phyloP scores from a whole-genome alignment of 805 yeast genomes.

The Candida maris region DNA sequence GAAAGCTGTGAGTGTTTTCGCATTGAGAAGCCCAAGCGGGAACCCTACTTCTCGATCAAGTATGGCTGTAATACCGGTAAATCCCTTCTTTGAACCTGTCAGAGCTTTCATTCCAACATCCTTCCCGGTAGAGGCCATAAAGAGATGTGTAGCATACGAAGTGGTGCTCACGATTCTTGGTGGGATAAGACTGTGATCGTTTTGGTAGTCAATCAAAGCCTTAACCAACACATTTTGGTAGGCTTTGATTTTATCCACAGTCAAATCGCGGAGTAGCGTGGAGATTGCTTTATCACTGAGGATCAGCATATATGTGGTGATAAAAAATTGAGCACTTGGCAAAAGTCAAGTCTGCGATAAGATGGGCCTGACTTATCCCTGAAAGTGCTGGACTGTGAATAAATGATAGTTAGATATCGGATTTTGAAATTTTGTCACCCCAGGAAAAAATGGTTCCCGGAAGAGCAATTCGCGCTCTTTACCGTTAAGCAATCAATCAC shows the following conservation, averaged over 20 bases:
- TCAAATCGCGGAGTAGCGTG: slow-evolving; percentile 28
- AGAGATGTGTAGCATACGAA: slow-evolving; percentile 45
- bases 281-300: slow-evolving; percentile 31
- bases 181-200: slow-evolving; percentile 48
- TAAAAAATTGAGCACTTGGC: too few relatives aligned
- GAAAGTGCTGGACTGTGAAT: too few relatives aligned
- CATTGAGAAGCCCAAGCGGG: slow-evolving; percentile 52
- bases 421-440: too few relatives aligned
- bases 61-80: slow-evolving; percentile 53
- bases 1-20: slow-evolving; percentile 58
- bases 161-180: slow-evolving; percentile 47
- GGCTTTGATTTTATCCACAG: slow-evolving; percentile 22
- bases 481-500: too few relatives aligned
- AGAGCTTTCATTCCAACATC: slow-evolving; percentile 58
- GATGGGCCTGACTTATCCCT: too few relatives aligned
- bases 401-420: too few relatives aligned
- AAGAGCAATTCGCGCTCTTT: too few relatives aligned
- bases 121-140: slow-evolving; percentile 63
- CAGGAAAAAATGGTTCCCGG: too few relatives aligned
- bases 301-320: slow-evolving; percentile 30
- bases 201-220: slow-evolving; percentile 40
- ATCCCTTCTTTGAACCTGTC: slow-evolving; percentile 55
- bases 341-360: too few relatives aligned
- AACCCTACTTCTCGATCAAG: slow-evolving; percentile 50
- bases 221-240: slow-evolving; percentile 36